Percentiles rank a stretch among this genome's conserved stretches.
Evolutionary conservation across 768 basidiomycete species (phyloP).

Genomic region (Tubosaeta sp.): DNA sequence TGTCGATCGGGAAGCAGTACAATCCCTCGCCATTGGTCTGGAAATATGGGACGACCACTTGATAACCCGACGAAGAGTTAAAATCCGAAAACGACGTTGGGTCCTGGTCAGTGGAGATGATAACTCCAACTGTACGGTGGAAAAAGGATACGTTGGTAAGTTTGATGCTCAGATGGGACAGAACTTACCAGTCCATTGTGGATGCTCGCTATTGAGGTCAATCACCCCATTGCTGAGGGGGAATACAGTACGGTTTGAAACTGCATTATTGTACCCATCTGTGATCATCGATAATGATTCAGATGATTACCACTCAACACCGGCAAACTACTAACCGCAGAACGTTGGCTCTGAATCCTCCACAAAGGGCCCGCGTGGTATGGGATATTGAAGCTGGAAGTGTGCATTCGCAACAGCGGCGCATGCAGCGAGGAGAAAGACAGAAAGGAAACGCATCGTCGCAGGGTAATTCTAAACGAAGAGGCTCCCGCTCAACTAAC

Average conservation of each 20-base stretch:
- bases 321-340: slow-evolving; percentile 43
- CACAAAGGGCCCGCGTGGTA: not conserved
- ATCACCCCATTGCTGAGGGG: slow-evolving; percentile 63
- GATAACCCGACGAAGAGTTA: slow-evolving; percentile 35
- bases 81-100: slow-evolving; percentile 67
- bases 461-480: not conserved
- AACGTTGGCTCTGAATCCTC: slow-evolving; percentile 40
- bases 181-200: not conserved
- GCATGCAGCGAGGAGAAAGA: slow-evolving; percentile 35
- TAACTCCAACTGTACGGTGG: slow-evolving; percentile 41
- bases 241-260: slow-evolving; percentile 60
- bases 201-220: slow-evolving; percentile 20
- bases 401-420: slow-evolving; percentile 54
- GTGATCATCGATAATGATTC: not conserved
- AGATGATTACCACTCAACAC: not conserved
- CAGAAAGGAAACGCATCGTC: slow-evolving; percentile 34
- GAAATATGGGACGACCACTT: slow-evolving; percentile 39
- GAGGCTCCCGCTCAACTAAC: not conserved
- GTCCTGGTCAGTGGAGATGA: slow-evolving; percentile 50
- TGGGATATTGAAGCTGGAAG: slow-evolving; percentile 76
- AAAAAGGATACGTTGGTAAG: not conserved
- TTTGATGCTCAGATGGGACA: not conserved
- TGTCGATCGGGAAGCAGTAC: slow-evolving; percentile 63
- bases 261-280: slow-evolving; percentile 49
- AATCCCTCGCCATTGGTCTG: slow-evolving; percentile 51